Evolutionary conservation across 257 asterid species (phyloP), one percentile per base, ranked within the genome.

Genomic region (Solanum arcanum): DNA sequence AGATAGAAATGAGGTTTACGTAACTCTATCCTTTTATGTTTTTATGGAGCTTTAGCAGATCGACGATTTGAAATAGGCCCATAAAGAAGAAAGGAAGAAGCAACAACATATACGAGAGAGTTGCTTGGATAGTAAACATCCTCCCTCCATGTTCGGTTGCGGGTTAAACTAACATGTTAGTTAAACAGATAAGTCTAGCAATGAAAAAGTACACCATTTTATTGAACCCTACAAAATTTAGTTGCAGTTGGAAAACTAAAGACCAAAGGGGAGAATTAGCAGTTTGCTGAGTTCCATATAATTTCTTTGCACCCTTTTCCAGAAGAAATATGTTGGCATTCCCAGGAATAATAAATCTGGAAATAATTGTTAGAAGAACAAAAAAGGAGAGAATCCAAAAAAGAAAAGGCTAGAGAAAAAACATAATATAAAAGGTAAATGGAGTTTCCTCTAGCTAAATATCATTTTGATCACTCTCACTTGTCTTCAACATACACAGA

Each of bases 401-500:
- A 49, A 14, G 29, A 80, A 80, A 78, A 78, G 41, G 64, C 84
- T 15, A 46, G 84, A 78, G 84, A 14, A 78, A 78, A 78, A 47
- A 13, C 66, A 80, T 31, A 27, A 47, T 47, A 80, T 47, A 80
- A 27, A 80, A 47, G 68, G 84, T 15, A 46, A 47, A 47, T 60
- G 42, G 29, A 46, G 25, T 27, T 47, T 80, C 68, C 84, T 80
- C 68, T 16, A 47, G 84, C 42, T 47, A 47, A 80, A 47, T 47
- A 80, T 78, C 42, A 80, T 80, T 9, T 80, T 80, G 42, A 80
- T 16, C 27, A 31, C 70, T 81, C 39, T 49, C 85, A 77, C 86
- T 69, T 35, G 69, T 78, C 90, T 9, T 86, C 87, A 5, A 52
- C 88, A 87, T 92, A 92, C 9, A 46, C 42, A 5, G 97, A 92